A percentile compares a stretch with the other conserved stretches of the same genome.
phyloP scores from a whole-genome alignment of 139 green algal species.

The Nannochloris sp. region DNA sequence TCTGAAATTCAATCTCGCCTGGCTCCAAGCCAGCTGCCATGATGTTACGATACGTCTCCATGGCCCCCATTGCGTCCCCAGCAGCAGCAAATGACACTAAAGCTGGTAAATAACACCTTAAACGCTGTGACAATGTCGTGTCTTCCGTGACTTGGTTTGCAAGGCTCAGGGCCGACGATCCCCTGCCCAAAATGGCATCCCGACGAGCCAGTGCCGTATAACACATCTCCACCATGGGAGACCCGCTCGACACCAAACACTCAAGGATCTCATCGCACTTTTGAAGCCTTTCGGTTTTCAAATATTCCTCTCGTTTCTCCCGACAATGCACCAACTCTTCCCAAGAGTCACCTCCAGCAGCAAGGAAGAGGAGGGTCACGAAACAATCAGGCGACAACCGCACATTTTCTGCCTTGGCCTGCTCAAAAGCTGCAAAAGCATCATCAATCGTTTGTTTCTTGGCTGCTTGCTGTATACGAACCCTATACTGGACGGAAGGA shows the following conservation, averaged over 20 bases:
- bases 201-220: conserved; percentile 29
- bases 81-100: conserved; percentile 31
- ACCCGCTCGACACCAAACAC: neutral
- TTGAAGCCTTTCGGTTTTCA: neutral
- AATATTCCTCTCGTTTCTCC: neutral
- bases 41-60: conserved; percentile 26
- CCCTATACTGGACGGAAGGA: neutral
- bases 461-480: conserved; percentile 25
- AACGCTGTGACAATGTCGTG: conserved; percentile 1
- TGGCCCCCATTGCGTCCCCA: conserved; percentile 22
- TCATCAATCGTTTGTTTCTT: conserved; percentile 8
- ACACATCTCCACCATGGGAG: conserved; percentile 10
- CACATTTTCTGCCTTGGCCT: conserved; percentile 16
- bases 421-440: conserved; percentile 30
- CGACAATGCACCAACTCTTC: conserved; percentile 13
- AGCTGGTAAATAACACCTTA: conserved; percentile 44
- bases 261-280: neutral
- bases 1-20: conserved; percentile 7
- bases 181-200: conserved; percentile 26
- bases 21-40: conserved; percentile 14
- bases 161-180: conserved; percentile 24
- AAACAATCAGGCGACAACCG: conserved; percentile 15
- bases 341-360: conserved; percentile 36
- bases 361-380: conserved; percentile 35
- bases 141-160: conserved; percentile 19